These are phyloP conservation scores for Claviceps quebecensis DNA, from an alignment of 2,329 filamentous ascomycete genomes.

Conservation along the genomic window DNA sequence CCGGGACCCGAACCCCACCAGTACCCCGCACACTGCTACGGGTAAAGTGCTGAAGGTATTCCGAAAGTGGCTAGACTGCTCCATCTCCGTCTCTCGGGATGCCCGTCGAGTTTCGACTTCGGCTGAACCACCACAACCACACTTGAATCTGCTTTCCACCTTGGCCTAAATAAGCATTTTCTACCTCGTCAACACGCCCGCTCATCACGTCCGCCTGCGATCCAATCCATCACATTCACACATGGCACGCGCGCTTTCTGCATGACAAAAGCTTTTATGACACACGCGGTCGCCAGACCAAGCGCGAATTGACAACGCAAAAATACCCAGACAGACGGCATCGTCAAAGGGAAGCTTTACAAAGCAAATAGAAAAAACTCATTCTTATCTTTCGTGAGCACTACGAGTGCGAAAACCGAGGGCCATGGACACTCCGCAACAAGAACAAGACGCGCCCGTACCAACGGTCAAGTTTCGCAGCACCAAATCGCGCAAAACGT, in stretches of 20 bases:
- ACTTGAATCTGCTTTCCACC: too few relatives aligned
- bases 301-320: background rate
- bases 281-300: background rate
- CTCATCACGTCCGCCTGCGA: background rate
- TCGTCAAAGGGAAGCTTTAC: too few relatives aligned
- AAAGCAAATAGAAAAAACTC: background rate
- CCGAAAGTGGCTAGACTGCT: too few relatives aligned
- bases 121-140: too few relatives aligned
- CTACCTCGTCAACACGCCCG: too few relatives aligned
- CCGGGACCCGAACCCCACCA: too few relatives aligned
- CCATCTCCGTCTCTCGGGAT: too few relatives aligned
- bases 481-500: slow-evolving; percentile 45
- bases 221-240: background rate
- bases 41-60: too few relatives aligned
- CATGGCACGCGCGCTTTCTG: background rate
- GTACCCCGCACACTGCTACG: too few relatives aligned
- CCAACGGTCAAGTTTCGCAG: slow-evolving; percentile 35
- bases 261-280: background rate
- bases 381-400: background rate
- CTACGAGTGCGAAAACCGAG: background rate
- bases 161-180: too few relatives aligned
- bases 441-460: slow-evolving; percentile 13
- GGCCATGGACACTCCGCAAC: slow-evolving; percentile 11
- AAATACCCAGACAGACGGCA: too few relatives aligned
- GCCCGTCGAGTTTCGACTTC: too few relatives aligned